Evolutionary conservation across 2,329 filamentous ascomycete genomes (phyloP).

Genomic region (Cephalotrichum gorgonifer): DNA sequence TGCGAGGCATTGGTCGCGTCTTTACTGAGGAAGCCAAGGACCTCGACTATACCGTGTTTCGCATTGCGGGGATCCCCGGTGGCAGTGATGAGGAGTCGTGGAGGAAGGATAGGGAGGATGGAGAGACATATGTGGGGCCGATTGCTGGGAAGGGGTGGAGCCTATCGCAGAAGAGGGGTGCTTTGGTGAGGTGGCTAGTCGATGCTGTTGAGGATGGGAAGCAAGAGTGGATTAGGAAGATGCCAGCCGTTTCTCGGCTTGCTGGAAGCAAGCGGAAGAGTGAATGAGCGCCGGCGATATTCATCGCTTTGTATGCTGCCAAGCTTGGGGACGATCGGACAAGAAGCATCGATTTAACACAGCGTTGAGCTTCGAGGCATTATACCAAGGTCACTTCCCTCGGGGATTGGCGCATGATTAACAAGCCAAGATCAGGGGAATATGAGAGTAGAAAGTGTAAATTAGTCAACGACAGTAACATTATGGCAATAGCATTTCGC

Average conservation of each 20-base stretch:
- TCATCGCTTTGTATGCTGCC: neutral
- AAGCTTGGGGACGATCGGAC: too few relatives aligned
- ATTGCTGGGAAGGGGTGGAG: constrained; percentile 12
- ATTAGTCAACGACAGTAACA: too few relatives aligned
- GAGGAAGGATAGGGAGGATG: constrained; percentile 15
- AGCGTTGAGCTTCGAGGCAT: too few relatives aligned
- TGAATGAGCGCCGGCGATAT: neutral
- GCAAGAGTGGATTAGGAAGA: constrained; percentile 12
- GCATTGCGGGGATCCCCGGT: constrained; percentile 16
- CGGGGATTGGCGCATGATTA: too few relatives aligned
- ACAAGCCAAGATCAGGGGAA: too few relatives aligned
- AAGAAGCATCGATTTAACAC: too few relatives aligned
- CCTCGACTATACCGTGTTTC: constrained; percentile 18
- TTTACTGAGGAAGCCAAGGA: constrained; percentile 13
- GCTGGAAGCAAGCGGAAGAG: neutral
- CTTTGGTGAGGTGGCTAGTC: constrained; percentile 18
- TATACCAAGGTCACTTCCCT: too few relatives aligned
- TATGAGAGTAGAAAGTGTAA: too few relatives aligned
- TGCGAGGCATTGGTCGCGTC: constrained; percentile 10
- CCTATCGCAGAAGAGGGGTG: constrained; percentile 8
- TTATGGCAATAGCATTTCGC: too few relatives aligned
- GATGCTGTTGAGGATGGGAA: constrained; percentile 13
- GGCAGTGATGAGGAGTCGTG: constrained; percentile 15
- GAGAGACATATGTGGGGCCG: constrained; percentile 11
- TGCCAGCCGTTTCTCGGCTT: constrained; percentile 14